Percentiles rank a stretch among this genome's conserved stretches.
Evolutionary conservation across 2,329 filamentous ascomycete species (phyloP).

Genomic region (Diaporthe vaccinii): DNA sequence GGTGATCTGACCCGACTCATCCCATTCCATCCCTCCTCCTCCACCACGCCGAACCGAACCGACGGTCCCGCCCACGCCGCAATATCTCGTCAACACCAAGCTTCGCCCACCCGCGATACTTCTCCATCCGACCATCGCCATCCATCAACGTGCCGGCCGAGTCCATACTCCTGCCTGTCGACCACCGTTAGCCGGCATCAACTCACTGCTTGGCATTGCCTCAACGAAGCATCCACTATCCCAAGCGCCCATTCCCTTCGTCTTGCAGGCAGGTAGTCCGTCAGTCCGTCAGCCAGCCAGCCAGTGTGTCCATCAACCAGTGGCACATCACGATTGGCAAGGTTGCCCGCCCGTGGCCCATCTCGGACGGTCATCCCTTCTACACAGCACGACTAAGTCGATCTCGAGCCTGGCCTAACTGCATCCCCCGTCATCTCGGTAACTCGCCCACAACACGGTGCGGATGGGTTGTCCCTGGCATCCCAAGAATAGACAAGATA

Average conservation of each 20-base stretch:
- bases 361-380: not conserved
- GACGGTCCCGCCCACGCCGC: constrained; percentile 29
- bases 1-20: constrained; percentile 12
- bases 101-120: constrained; percentile 15
- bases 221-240: not conserved
- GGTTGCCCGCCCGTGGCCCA: not conserved
- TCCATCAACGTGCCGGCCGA: not conserved
- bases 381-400: not conserved
- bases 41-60: constrained; percentile 30
- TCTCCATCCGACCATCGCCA: not conserved
- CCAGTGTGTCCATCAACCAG: not conserved
- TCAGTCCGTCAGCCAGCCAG: not conserved
- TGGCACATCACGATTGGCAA: not conserved
- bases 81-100: constrained; percentile 27
- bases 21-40: constrained; percentile 15
- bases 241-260: not conserved
- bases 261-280: not conserved
- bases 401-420: not conserved
- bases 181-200: not conserved
- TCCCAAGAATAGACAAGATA: constrained; percentile 20
- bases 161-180: not conserved
- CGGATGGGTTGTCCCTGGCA: constrained; percentile 40
- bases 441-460: constrained; percentile 11
- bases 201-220: not conserved
- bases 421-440: constrained; percentile 4